A percentile compares a stretch with the other conserved stretches of the same genome.
Conservation (phyloP, 306 rosid species). For the Trifolium fragiferum region DNA sequence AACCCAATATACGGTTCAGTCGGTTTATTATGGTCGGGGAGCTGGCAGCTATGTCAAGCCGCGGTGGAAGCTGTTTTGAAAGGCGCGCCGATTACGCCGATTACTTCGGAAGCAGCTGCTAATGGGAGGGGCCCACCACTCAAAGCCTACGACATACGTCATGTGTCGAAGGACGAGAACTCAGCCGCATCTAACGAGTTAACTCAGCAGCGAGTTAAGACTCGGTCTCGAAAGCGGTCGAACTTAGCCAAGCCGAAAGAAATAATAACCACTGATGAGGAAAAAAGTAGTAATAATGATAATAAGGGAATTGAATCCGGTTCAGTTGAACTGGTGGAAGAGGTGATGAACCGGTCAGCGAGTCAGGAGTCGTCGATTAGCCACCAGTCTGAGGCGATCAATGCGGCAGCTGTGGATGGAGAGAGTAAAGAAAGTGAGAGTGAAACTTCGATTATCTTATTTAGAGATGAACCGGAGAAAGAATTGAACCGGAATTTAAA, state of each 20-base stretch:
- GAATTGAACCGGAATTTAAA: constrained; percentile 23
- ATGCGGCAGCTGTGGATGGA: constrained; percentile 50
- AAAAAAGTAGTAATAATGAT: background rate
- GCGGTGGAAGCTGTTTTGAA: constrained; percentile 92
- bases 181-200: constrained; percentile 60
- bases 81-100: constrained; percentile 85
- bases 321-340: constrained; percentile 29
- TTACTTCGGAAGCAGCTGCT: constrained; percentile 78
- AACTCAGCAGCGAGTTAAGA: constrained; percentile 51
- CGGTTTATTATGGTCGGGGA: constrained; percentile 94
- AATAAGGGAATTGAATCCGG: background rate
- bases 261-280: background rate
- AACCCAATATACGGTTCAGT: constrained; percentile 97
- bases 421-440: constrained; percentile 81
- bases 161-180: constrained; percentile 85
- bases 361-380: constrained; percentile 92
- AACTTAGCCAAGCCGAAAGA: constrained; percentile 55
- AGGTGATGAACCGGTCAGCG: constrained; percentile 60
- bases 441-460: constrained; percentile 55
- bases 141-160: constrained; percentile 91
- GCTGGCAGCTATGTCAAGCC: constrained; percentile 94
- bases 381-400: constrained; percentile 77
- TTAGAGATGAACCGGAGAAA: constrained; percentile 60
- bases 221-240: constrained; percentile 68
- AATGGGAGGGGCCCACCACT: constrained; percentile 79